Conservation (phyloP, 192 early-diverging fungal genomes). For the Entomortierella chlamydospora region DNA sequence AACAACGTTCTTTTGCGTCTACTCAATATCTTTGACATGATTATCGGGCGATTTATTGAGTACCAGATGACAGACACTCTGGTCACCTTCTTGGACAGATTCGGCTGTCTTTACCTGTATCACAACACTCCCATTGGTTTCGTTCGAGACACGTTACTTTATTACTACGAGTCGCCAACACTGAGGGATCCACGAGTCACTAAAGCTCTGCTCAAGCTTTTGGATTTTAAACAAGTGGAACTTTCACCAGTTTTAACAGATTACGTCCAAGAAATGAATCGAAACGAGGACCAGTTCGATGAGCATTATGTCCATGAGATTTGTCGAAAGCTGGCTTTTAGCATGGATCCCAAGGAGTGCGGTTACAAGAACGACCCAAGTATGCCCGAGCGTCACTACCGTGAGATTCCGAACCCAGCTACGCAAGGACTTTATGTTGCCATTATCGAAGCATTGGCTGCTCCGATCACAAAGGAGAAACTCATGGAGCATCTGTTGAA, state of each 20-base stretch:
- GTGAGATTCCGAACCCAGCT: slow-evolving; percentile 72
- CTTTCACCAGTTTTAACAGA: slow-evolving; percentile 29
- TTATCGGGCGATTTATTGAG: slow-evolving; percentile 77
- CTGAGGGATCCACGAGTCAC: slow-evolving; percentile 64
- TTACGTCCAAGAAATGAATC: slow-evolving; percentile 61
- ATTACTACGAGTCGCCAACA: slow-evolving; percentile 74
- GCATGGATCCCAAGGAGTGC: slow-evolving; percentile 64
- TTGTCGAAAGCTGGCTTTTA: slow-evolving; percentile 62
- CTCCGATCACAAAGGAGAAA: slow-evolving; percentile 54
- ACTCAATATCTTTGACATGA: slow-evolving; percentile 72
- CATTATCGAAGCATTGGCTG: slow-evolving; percentile 58
- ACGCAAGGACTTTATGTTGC: slow-evolving; percentile 66
- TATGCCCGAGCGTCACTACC: slow-evolving; percentile 68
- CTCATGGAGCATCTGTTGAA: slow-evolving; percentile 57
- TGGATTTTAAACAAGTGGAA: slow-evolving; percentile 46
- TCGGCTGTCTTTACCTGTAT: slow-evolving; percentile 71
- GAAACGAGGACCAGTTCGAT: slow-evolving; percentile 56
- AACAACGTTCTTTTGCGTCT: slow-evolving; percentile 76
- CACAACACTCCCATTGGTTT: slow-evolving; percentile 77
- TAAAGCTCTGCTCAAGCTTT: slow-evolving; percentile 42
- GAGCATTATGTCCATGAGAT: slow-evolving; percentile 63
- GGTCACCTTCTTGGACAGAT: slow-evolving; percentile 68
- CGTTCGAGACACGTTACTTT: slow-evolving; percentile 72
- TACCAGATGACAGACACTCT: slow-evolving; percentile 69
- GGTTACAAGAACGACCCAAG: slow-evolving; percentile 58